Base-by-base conservation (phyloP, 495 filamentous ascomycete species). In the Hypoxylon fuscum region DNA sequence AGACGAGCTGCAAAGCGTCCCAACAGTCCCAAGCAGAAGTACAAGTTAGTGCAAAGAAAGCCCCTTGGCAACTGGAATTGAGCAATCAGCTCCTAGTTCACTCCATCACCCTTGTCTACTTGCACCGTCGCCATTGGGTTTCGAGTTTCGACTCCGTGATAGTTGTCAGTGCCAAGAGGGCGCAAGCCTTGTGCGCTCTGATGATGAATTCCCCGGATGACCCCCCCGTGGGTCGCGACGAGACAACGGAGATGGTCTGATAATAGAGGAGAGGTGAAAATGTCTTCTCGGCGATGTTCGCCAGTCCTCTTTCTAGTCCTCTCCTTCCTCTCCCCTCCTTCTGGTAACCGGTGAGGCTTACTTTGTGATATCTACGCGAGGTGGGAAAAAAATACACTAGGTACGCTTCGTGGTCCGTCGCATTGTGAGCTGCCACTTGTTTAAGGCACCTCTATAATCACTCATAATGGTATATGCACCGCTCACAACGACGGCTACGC, bases 381-480 rank as follows among this genome's bases (percentile, higher is more conserved):
- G 44, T 21, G 42, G 17, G 12, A 9, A 11, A 7, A 23, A 18
- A 6, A 43, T 1, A n/a, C n/a, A n/a, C n/a, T n/a, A n/a, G n/a
- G n/a, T 27, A 40, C 47, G 20, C 14, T 29, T 14, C 6, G 2
- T 21, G 9, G n/a, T 9, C 15, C 17, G 11, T 32, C 15, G 12
- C 7, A 34, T 51, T 37, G 44, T 32, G 15, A 21, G 29, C 51
- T 56, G 43, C 40, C 21, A 50, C 29, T 62, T 37, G 29, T 55
- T 62, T 22, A 23, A 35, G 14, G 17, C 18, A 32, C 23, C 14
- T 1, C 18, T 20, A 50, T 25, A 17, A 7, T 12, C n/a, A n/a
- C n/a, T n/a, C n/a, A 41, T 5, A 3, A 65, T 55, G 62, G 55
- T 18, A 38, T 35, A 54, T 17, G 43, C 50, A 9, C 49, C 62